Percentiles rank a stretch among this genome's conserved stretches.
Conservation (phyloP, 768 basidiomycete species). For the Collybia sordida region DNA sequence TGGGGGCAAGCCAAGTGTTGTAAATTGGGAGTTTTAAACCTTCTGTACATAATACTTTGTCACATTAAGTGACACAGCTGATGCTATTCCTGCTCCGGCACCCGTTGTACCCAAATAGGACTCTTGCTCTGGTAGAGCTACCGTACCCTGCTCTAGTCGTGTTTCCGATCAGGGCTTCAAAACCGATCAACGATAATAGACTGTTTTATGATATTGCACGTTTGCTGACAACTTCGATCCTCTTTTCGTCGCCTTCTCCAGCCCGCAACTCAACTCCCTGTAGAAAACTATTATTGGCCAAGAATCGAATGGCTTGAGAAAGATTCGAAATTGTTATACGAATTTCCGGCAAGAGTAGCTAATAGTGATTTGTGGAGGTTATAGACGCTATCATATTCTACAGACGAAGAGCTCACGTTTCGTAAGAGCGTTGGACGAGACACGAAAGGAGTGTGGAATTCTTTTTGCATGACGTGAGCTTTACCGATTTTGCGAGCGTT, state of each 20-base stretch:
- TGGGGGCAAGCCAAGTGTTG: too few relatives aligned
- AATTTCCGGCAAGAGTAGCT: constrained; percentile 86
- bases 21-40: too few relatives aligned
- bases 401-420: constrained; percentile 52
- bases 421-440: constrained; percentile 72
- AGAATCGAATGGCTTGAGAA: constrained; percentile 87
- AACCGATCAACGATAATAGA: too few relatives aligned
- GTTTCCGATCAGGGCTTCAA: too few relatives aligned
- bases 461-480: constrained; percentile 27
- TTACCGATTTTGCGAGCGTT: constrained; percentile 12
- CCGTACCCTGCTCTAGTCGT: too few relatives aligned
- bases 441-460: constrained; percentile 63
- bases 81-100: too few relatives aligned
- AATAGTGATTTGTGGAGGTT: constrained; percentile 1
- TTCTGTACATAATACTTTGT: too few relatives aligned
- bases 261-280: constrained; percentile 75
- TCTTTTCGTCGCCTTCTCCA: constrained; percentile 66
- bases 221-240: constrained; percentile 57
- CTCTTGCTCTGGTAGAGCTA: too few relatives aligned
- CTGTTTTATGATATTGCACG: constrained; percentile 4
- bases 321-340: constrained; percentile 87
- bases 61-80: too few relatives aligned
- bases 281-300: constrained; percentile 89
- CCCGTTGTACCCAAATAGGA: too few relatives aligned
- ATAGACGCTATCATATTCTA: background rate